Evolutionary conservation across 805 yeast genomes (phyloP), one percentile per base, ranked within the genome.

Genomic region (Nakazawaea siamensis): DNA sequence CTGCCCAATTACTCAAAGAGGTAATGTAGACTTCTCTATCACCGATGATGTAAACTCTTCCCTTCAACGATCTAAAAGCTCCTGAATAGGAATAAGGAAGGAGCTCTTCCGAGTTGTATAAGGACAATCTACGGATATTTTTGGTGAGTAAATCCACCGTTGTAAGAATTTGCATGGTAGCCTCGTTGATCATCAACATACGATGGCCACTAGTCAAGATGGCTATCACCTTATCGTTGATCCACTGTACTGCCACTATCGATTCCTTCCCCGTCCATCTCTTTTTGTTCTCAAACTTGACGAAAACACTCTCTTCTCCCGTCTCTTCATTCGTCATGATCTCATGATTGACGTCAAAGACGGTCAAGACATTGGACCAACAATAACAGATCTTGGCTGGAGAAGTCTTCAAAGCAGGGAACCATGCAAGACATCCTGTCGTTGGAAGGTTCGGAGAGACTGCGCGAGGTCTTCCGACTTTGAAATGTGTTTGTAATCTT

Each of bases 1-100:
- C 88, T 0, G 80, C 84, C 95, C 87, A 85, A 44, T 68, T 75
- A 2, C 75, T 60, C 12, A 75, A 54, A 17, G 73, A 61, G 0
- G 88, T 94, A 2, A 77, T 64, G 5, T 58, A 57, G 28, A 75
- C 48, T 38, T 72, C 77, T 35, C 67, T 66, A 27, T 62, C 58
- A 0, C 81, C 81, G 33, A 78, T 45, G 1, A 74, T 37, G 45
- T 76, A 68, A 0, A 85, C 31, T 16, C 69, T 63, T 2, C 69
- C 64, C 40, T 62, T 71, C 40, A 57, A 61, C 0, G 60, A 50
- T 36, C 47, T 53, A 24, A 68, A 49, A 3, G 71, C 49, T 24
- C 58, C 53, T 21, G 38, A 17, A 30, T 47, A 58, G 8, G 38
- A 37, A 10, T 37, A 39, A 6, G 40, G 33, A 6, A 43, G 33